Evolutionary conservation across 306 rosid species (phyloP), one percentile per base, ranked within the genome.

Genomic region (Acmispon strigosus): DNA sequence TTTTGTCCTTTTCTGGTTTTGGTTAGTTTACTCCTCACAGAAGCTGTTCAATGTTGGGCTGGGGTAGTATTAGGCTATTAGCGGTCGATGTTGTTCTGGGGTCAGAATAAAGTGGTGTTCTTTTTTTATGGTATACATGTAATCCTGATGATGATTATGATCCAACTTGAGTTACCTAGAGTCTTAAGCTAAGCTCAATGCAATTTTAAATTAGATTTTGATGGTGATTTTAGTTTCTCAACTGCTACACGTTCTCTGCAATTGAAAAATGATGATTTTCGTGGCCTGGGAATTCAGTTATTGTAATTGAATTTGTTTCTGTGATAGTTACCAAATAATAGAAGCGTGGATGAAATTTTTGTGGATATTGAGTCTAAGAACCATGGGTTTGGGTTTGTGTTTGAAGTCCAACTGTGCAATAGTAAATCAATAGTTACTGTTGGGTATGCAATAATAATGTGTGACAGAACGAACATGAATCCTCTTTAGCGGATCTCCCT

Each of bases 301-400:
- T 7, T 69, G 37, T 54, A 22, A 45, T 20, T 39, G 57, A 57
- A 29, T 50, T 50, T 76, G 34, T 61, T 52, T 58, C 1, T 77
- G 76, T 8, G 41, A 32, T 54, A 36, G 32, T 71, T 60, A 75
- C 48, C 47, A 69, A 68, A 54, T 67, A 42, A 48, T 55, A 8
- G 70, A 54, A 62, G 39, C 63, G 13, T 36, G n/a, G 24, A 29
- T 41, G 57, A 66, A 36, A 39, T 66, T 20, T 44, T 57, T 42
- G 70, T 51, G 19, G 47, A 17, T 57, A 22, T 27, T 19, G 15
- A 42, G 44, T 57, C 14, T 50, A 44, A 29, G 39, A n/a, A 17
- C 42, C 11, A 41, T 72, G 65, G 69, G 50, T 37, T 64, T 72
- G 65, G 69, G 50, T 37, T 64, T 72, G 59, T 20, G 37, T 62